These are phyloP conservation scores for Neofusicoccum cordaticola DNA, from an alignment of 2,329 filamentous ascomycete genomes.

Conservation along the genomic window DNA sequence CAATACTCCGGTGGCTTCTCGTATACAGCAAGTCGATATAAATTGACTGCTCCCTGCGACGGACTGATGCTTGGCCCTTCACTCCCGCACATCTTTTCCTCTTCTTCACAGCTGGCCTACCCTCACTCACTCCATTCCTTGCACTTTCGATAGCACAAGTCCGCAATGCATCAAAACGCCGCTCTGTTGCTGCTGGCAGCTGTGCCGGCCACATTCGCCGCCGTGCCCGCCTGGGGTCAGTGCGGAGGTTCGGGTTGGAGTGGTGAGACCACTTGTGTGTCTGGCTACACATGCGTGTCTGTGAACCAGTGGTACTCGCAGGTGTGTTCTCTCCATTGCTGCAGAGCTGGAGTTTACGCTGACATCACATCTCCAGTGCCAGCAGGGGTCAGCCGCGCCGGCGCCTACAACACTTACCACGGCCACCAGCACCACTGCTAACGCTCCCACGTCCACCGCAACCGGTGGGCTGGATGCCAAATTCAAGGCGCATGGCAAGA, in stretches of 20 bases:
- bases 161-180: neutral
- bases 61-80: neutral
- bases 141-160: neutral
- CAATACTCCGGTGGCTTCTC: neutral
- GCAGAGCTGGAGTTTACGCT: neutral
- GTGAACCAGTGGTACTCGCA: conserved; percentile 15
- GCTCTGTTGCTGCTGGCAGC: neutral
- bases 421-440: neutral
- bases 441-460: conserved; percentile 21
- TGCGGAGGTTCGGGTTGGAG: conserved; percentile 15
- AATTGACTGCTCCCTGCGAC: neutral
- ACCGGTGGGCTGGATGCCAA: conserved; percentile 46
- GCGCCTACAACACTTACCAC: neutral
- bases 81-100: neutral
- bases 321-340: neutral
- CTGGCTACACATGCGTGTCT: conserved; percentile 16
- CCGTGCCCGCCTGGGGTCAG: conserved; percentile 14
- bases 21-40: neutral
- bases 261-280: conserved; percentile 8
- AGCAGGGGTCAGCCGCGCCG: conserved; percentile 9
- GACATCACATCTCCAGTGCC: neutral
- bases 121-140: neutral
- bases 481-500: conserved; percentile 62
- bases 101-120: neutral
- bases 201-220: neutral